A percentile compares a stretch with the other conserved stretches of the same genome.
These are phyloP conservation scores for Paulownia fortunei DNA, from an alignment of 257 asterid genomes.

Conservation along the genomic window DNA sequence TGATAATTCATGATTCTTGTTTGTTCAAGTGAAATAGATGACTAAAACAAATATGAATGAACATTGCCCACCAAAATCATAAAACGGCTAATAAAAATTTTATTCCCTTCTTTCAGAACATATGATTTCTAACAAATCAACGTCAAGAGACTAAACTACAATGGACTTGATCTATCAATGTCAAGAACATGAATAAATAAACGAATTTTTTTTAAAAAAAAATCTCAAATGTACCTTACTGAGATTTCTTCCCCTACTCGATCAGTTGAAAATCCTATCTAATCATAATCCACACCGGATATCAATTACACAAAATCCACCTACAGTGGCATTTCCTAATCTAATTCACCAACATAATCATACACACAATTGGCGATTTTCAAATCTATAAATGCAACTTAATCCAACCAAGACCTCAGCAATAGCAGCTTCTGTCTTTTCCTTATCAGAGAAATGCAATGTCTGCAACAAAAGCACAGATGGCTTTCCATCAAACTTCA, in stretches of 20 bases:
- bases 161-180: not conserved
- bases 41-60: too few species aligned
- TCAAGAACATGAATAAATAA: slow-evolving; percentile 15
- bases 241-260: not conserved
- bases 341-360: too few species aligned
- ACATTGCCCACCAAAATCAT: too few species aligned
- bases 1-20: too few species aligned
- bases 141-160: not conserved
- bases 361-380: slow-evolving; percentile 43
- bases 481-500: slow-evolving; percentile 58
- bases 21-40: too few species aligned
- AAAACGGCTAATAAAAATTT: not conserved
- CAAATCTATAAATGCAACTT: slow-evolving; percentile 73
- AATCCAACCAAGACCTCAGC: slow-evolving; percentile 78
- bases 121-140: not conserved
- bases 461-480: slow-evolving; percentile 66
- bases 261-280: not conserved
- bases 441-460: slow-evolving; percentile 78
- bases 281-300: not conserved
- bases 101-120: not conserved
- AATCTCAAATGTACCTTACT: not conserved
- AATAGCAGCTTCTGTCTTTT: slow-evolving; percentile 90
- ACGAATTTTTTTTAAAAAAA: not conserved
- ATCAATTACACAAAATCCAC: not conserved
- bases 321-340: not conserved